Evolutionary conservation across 148 eudicot species (phyloP).

Genomic region (Linanthus parryae): DNA sequence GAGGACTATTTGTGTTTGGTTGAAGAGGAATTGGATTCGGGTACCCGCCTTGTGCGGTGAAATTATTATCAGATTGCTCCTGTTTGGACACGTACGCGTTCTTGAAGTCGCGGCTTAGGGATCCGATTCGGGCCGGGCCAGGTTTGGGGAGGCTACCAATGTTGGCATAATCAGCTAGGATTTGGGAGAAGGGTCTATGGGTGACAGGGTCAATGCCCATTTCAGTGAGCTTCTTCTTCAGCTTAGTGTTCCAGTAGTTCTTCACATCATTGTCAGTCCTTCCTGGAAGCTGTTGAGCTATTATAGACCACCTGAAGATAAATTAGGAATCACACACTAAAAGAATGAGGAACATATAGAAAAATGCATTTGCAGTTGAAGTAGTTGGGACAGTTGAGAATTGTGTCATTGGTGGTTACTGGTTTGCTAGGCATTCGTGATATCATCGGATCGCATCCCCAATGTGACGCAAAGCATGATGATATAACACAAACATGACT

Average conservation of each 20-base stretch:
- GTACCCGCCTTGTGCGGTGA: conserved; percentile 6
- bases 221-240: conserved; percentile 57
- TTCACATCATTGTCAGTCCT: conserved; percentile 77
- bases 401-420: background rate
- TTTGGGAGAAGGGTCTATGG: conserved; percentile 82
- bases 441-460: background rate
- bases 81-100: conserved; percentile 14
- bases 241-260: conserved; percentile 66
- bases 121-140: conserved; percentile 13
- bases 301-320: conserved; percentile 73
- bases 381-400: background rate
- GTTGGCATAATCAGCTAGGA: conserved; percentile 79
- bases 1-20: conserved; percentile 8
- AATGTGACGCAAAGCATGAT: background rate
- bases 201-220: conserved; percentile 85
- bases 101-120: conserved; percentile 26
- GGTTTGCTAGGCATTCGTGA: background rate
- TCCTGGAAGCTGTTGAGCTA: conserved; percentile 78
- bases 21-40: conserved; percentile 9
- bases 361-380: background rate
- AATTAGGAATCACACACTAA: too few species aligned
- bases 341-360: background rate
- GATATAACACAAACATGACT: background rate
- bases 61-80: conserved; percentile 3
- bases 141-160: conserved; percentile 51